phyloP scores from a whole-genome alignment of 441 rosid species.

The Hura crepitans region DNA sequence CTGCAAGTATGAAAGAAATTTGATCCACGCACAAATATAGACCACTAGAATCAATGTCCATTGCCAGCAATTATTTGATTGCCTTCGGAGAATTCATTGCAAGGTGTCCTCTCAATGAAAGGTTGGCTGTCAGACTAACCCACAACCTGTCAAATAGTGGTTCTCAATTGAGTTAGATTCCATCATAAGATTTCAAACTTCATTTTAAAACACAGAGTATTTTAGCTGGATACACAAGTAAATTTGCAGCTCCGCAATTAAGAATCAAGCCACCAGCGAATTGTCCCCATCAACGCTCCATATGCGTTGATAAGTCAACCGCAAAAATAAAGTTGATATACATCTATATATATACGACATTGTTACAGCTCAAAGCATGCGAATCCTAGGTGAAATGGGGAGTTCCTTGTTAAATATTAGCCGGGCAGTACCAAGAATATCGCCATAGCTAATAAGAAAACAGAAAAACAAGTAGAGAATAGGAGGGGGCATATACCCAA shows the following conservation, averaged over 20 bases:
- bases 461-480: not conserved
- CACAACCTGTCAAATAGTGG: conserved; percentile 16
- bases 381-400: not conserved
- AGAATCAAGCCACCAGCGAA: not conserved
- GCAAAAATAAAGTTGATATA: not conserved
- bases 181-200: conserved; percentile 2
- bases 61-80: not conserved
- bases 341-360: not conserved
- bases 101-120: conserved; percentile 12
- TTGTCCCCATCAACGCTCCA: not conserved
- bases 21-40: conserved; percentile 17
- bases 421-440: not conserved
- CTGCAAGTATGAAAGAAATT: conserved; percentile 14
- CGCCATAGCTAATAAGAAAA: not conserved
- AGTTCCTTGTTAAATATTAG: not conserved
- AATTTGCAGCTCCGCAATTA: too few relatives aligned
- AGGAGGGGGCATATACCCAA: conserved; percentile 27
- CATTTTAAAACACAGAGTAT: not conserved
- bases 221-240: not conserved
- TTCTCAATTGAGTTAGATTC: conserved; percentile 1
- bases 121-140: conserved; percentile 3
- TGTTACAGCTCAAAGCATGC: not conserved
- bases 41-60: not conserved
- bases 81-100: conserved; percentile 15
- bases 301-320: not conserved